phyloP scores from a whole-genome alignment of 768 basidiomycete genomes.

The Kondoa malvinella region DNA sequence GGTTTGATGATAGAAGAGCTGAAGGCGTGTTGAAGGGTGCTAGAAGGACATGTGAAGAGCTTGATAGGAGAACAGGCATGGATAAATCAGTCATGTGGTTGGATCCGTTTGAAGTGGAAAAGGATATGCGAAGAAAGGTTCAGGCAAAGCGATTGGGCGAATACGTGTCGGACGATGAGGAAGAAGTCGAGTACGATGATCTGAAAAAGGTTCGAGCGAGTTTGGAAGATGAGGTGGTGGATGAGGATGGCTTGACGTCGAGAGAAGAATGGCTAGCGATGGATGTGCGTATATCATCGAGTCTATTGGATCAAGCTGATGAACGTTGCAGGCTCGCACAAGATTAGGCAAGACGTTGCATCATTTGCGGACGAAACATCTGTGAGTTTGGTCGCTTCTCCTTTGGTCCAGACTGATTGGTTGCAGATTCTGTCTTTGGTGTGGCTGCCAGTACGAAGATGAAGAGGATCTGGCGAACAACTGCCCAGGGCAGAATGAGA shows the following conservation, averaged over 20 bases:
- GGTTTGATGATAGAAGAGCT: conserved; percentile 17
- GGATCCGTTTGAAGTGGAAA: conserved; percentile 22
- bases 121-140: conserved; percentile 6
- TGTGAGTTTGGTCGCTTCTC: conserved; percentile 10
- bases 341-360: conserved; percentile 21
- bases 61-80: conserved; percentile 20
- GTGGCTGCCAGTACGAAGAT: conserved; percentile 20
- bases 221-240: not conserved
- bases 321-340: conserved; percentile 7
- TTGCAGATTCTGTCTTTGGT: conserved; percentile 23
- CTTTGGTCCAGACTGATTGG: not conserved
- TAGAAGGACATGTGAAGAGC: conserved; percentile 21
- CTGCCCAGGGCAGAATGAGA: conserved; percentile 15
- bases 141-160: conserved; percentile 9
- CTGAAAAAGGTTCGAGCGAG: conserved; percentile 5
- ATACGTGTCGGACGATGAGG: conserved; percentile 7
- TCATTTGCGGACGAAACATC: conserved; percentile 19
- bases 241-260: conserved; percentile 4
- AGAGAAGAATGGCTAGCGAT: conserved; percentile 19
- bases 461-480: not conserved
- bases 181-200: conserved; percentile 18
- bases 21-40: conserved; percentile 17
- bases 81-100: conserved; percentile 21
- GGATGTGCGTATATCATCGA: conserved; percentile 9
- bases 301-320: no score